phyloP scores from a whole-genome alignment of 352 stramenopile genomes.

The Phytophthora capsici region DNA sequence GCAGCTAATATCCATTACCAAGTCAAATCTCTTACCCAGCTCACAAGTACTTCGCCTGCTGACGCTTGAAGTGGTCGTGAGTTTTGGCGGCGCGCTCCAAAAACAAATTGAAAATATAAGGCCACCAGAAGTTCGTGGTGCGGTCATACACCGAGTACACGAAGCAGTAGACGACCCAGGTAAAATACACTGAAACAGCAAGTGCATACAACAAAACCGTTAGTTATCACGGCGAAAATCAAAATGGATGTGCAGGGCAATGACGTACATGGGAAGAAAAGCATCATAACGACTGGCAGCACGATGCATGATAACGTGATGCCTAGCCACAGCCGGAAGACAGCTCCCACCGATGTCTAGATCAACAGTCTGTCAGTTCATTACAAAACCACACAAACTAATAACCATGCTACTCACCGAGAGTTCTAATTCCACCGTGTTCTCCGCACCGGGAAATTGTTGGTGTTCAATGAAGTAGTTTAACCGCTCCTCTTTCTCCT shows the following conservation, averaged over 20 bases:
- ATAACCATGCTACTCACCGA: conserved; percentile 35
- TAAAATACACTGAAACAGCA: conserved; percentile 66
- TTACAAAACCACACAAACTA: neutral
- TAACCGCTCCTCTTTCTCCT: conserved; percentile 78
- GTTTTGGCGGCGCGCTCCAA: conserved; percentile 69
- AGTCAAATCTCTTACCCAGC: conserved; percentile 7
- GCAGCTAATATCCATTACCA: neutral
- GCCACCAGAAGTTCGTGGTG: conserved; percentile 87
- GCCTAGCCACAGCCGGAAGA: conserved; percentile 80
- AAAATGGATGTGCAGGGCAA: no score
- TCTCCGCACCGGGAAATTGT: conserved; percentile 45
- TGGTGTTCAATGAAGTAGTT: conserved; percentile 82
- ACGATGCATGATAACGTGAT: conserved; percentile 70
- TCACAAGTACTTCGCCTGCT: conserved; percentile 39
- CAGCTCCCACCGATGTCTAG: conserved; percentile 64
- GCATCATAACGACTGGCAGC: conserved; percentile 78
- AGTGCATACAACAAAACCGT: conserved; percentile 7
- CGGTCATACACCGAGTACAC: conserved; percentile 85
- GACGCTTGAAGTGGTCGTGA: conserved; percentile 54
- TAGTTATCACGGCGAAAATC: neutral
- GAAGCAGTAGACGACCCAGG: conserved; percentile 86
- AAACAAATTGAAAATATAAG: conserved; percentile 85
- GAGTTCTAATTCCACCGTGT: conserved; percentile 42
- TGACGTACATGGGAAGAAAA: conserved; percentile 79
- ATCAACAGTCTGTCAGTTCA: conserved; percentile 15